Evolutionary conservation across 2,329 filamentous ascomycete species (phyloP).

Genomic region (Fusarium sp.): DNA sequence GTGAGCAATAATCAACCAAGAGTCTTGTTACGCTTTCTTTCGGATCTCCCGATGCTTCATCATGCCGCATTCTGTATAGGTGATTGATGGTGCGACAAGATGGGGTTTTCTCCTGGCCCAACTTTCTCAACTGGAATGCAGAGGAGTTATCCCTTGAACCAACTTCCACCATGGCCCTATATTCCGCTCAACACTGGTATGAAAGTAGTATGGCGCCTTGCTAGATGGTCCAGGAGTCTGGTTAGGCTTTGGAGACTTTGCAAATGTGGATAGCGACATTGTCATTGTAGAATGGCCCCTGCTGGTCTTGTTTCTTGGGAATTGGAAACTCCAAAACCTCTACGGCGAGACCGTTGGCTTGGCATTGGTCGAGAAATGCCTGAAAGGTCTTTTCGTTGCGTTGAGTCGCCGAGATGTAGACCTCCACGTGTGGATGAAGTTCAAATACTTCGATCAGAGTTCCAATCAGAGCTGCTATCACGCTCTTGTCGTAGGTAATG

Average conservation of each 20-base stretch:
- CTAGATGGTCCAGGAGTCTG: conserved; percentile 4
- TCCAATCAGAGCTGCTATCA: conserved; percentile 71
- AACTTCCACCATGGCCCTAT: background rate
- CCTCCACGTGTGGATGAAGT: conserved; percentile 64
- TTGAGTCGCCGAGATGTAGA: conserved; percentile 77
- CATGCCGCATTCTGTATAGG: conserved; percentile 17
- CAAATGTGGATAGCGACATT: conserved; percentile 68
- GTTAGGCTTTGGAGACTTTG: conserved; percentile 45
- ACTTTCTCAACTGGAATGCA: conserved; percentile 41
- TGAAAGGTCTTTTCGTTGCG: conserved; percentile 77
- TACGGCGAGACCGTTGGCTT: conserved; percentile 58
- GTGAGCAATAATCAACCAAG: conserved; percentile 4
- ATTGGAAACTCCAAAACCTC: conserved; percentile 57
- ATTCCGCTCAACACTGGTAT: conserved; percentile 5
- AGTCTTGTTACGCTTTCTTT: background rate
- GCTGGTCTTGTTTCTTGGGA: conserved; percentile 56
- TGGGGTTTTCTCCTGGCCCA: conserved; percentile 6
- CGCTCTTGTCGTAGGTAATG: conserved; percentile 77
- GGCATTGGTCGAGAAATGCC: conserved; percentile 70
- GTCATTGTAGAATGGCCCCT: conserved; percentile 73
- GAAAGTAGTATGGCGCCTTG: conserved; percentile 12
- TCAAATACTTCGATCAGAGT: conserved; percentile 72
- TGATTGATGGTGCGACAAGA: conserved; percentile 17
- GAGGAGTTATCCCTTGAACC: conserved; percentile 18
- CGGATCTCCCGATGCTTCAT: conserved; percentile 17